Percentiles rank a stretch among this genome's conserved stretches.
These are phyloP conservation scores for Aquilaria agallochum DNA, from an alignment of 441 rosid species.

Conservation along the genomic window DNA sequence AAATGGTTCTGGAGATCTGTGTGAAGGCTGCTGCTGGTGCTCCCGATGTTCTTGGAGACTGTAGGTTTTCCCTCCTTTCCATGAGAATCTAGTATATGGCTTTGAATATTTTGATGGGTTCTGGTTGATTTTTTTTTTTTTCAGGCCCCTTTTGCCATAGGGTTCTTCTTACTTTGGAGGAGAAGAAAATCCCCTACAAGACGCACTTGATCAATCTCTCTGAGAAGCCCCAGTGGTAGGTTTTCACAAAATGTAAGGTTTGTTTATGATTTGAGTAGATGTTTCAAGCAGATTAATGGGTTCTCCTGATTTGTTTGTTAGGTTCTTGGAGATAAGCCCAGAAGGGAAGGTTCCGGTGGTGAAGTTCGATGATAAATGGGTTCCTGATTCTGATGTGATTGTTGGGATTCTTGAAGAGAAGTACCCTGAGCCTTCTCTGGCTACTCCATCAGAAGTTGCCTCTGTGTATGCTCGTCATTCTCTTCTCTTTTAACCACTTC, in stretches of 20 bases:
- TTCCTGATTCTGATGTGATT: conserved; percentile 81
- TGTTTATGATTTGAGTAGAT: conserved; percentile 2
- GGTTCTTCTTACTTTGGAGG: conserved; percentile 73
- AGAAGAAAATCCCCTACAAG: conserved; percentile 70
- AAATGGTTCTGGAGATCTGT: conserved; percentile 76
- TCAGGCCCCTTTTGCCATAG: conserved; percentile 81
- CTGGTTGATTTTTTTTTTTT: conserved; percentile 8
- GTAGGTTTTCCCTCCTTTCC: conserved; percentile 24
- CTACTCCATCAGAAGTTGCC: conserved; percentile 60
- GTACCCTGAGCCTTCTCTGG: conserved; percentile 72
- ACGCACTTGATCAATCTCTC: conserved; percentile 46
- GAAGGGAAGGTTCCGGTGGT: conserved; percentile 80
- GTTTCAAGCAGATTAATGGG: conserved; percentile 11
- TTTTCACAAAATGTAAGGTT: background rate
- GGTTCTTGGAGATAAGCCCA: conserved; percentile 79
- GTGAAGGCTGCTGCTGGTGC: conserved; percentile 88
- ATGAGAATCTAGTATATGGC: background rate
- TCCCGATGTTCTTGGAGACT: conserved; percentile 73
- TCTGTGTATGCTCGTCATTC: conserved; percentile 43
- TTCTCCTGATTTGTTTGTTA: conserved; percentile 16
- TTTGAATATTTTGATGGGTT: background rate
- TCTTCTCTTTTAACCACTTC: background rate
- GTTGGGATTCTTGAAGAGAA: conserved; percentile 79
- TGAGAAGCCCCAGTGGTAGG: conserved; percentile 80
- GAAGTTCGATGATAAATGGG: conserved; percentile 87